phyloP scores from a whole-genome alignment of 495 filamentous ascomycete genomes.

The Penicillium diatomitis region DNA sequence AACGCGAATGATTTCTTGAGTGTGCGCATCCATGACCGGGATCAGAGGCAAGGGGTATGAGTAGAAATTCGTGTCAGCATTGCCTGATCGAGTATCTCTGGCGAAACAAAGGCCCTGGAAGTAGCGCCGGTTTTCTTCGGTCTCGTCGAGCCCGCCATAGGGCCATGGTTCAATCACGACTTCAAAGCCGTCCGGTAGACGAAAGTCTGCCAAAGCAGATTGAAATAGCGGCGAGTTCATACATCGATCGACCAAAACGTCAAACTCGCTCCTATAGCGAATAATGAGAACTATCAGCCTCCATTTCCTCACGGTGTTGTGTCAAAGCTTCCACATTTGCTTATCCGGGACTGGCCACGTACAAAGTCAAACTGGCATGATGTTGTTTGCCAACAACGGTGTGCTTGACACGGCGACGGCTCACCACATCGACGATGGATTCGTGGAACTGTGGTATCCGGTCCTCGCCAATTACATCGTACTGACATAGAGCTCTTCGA shows the following conservation, averaged over 20 bases:
- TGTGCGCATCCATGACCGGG: constrained; percentile 64
- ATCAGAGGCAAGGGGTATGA: constrained; percentile 70
- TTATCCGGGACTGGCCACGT: constrained; percentile 9
- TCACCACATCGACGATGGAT: constrained; percentile 51
- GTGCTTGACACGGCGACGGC: constrained; percentile 38
- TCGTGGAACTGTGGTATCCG: constrained; percentile 51
- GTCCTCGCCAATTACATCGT: constrained; percentile 54
- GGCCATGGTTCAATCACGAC: constrained; percentile 65
- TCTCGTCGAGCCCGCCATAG: constrained; percentile 52
- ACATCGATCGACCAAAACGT: constrained; percentile 52
- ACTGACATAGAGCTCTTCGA: constrained; percentile 53
- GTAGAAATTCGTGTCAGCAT: constrained; percentile 60
- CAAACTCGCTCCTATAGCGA: constrained; percentile 46
- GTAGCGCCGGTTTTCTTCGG: constrained; percentile 46
- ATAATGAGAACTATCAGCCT: neutral
- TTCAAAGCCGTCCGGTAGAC: constrained; percentile 52
- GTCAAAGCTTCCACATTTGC: neutral
- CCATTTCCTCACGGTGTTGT: neutral
- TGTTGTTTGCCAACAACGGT: constrained; percentile 47
- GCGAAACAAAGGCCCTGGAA: constrained; percentile 46
- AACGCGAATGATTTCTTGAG: constrained; percentile 52
- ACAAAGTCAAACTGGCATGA: constrained; percentile 54
- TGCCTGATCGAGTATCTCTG: constrained; percentile 28
- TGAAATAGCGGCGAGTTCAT: constrained; percentile 52
- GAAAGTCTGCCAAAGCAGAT: constrained; percentile 48